Percentiles rank a stretch among this genome's conserved stretches.
Evolutionary conservation across 2,329 filamentous ascomycete species (phyloP).

Genomic region (Verticillium tricorpus): DNA sequence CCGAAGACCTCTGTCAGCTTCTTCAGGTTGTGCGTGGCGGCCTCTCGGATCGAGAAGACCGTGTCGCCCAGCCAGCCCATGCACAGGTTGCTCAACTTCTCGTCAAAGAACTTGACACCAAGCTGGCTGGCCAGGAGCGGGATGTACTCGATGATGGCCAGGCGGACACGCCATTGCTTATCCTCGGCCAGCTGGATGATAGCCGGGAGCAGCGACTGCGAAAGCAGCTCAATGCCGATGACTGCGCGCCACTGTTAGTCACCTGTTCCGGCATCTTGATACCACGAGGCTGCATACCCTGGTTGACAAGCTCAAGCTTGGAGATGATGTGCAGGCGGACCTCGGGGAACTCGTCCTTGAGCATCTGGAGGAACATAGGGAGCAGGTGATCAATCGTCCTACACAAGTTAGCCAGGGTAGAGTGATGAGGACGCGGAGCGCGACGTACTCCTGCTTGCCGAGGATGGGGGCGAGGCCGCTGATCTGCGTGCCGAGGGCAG

Average conservation of each 20-base stretch:
- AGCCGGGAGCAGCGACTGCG: slow-evolving; percentile 91
- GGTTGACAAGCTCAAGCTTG: slow-evolving; percentile 97
- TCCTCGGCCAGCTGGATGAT: slow-evolving; percentile 98
- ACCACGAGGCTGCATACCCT: slow-evolving; percentile 52
- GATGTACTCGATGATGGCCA: slow-evolving; percentile 99
- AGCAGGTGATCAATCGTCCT: slow-evolving; percentile 95
- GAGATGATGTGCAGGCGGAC: slow-evolving; percentile 98
- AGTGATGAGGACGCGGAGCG: not conserved
- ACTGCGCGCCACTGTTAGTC: slow-evolving; percentile 46
- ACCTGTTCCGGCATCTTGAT: not conserved
- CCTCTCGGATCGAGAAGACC: slow-evolving; percentile 97
- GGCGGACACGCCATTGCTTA: slow-evolving; percentile 97
- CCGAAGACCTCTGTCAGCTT: slow-evolving; percentile 98
- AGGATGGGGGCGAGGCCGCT: slow-evolving; percentile 94
- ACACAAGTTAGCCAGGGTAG: not conserved
- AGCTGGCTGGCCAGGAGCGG: slow-evolving; percentile 92
- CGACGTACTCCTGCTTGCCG: slow-evolving; percentile 87
- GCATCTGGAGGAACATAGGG: slow-evolving; percentile 98
- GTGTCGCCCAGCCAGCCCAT: slow-evolving; percentile 99
- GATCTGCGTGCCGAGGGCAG: slow-evolving; percentile 92
- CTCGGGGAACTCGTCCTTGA: slow-evolving; percentile 98
- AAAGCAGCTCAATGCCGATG: slow-evolving; percentile 95
- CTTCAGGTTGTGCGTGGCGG: slow-evolving; percentile 94
- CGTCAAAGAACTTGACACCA: slow-evolving; percentile 96
- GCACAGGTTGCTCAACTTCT: slow-evolving; percentile 90